Evolutionary conservation across 257 asterid species (phyloP).

Genomic region (Cynanchum wilfordii): DNA sequence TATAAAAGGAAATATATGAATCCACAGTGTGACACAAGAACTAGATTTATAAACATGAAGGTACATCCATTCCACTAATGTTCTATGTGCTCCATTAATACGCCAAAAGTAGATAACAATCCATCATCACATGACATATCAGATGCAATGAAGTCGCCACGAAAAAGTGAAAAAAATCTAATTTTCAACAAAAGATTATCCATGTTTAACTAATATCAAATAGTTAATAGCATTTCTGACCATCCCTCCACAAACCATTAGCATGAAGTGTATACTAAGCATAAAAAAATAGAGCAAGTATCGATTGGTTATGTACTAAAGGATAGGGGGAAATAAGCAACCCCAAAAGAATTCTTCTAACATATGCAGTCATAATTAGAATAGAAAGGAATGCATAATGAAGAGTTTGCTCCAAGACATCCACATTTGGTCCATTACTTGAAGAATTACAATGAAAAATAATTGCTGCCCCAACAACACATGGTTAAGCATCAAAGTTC

Average conservation of each 20-base stretch:
- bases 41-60: background rate
- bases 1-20: background rate
- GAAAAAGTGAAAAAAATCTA: background rate
- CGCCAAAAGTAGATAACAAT: background rate
- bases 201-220: background rate
- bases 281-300: background rate
- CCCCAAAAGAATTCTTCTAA: background rate
- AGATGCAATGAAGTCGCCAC: background rate
- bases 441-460: background rate
- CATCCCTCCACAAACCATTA: background rate
- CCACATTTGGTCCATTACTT: background rate
- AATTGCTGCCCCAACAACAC: background rate
- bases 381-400: background rate
- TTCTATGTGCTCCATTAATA: background rate
- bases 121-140: background rate
- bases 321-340: background rate
- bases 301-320: background rate
- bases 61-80: background rate
- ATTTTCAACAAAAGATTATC: background rate
- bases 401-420: background rate
- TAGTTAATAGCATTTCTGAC: background rate
- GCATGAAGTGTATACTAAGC: background rate
- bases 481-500: background rate
- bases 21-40: background rate
- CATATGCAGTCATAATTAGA: background rate